Conservation (phyloP, 306 rosid species). For the Betula pendula region DNA sequence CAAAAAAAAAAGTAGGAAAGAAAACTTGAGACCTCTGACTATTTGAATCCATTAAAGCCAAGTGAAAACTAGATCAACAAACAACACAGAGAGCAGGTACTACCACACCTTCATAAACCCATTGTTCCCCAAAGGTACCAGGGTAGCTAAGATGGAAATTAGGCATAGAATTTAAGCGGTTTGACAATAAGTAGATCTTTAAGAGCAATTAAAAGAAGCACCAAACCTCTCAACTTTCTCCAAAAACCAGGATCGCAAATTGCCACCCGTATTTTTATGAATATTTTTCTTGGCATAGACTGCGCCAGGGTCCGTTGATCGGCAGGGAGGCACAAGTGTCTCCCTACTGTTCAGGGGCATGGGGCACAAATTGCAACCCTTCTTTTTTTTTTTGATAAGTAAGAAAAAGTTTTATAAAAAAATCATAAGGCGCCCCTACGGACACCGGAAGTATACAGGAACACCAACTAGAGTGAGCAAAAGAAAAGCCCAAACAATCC, state of each 20-base stretch:
- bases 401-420: too few relatives aligned
- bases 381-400: too few relatives aligned
- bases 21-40: conserved; percentile 1
- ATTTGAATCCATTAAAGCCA: conserved; percentile 2
- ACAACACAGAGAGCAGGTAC: conserved; percentile 4
- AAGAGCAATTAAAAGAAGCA: neutral
- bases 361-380: too few relatives aligned
- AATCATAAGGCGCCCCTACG: too few relatives aligned
- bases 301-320: too few relatives aligned
- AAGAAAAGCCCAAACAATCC: too few relatives aligned
- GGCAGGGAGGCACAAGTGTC: too few relatives aligned
- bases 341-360: too few relatives aligned
- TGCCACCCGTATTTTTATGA: too few relatives aligned
- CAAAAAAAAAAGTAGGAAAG: neutral
- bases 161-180: neutral
- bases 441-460: too few relatives aligned
- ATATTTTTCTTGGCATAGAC: too few relatives aligned
- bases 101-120: conserved; percentile 16
- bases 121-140: neutral
- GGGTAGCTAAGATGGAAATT: neutral
- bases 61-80: conserved; percentile 1
- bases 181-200: neutral
- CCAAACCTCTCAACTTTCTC: conserved; percentile 6
- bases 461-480: too few relatives aligned
- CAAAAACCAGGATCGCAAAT: neutral